A percentile compares a stretch with the other conserved stretches of the same genome.
Evolutionary conservation across 2,329 filamentous ascomycete genomes (phyloP).

Genomic region (Epicoccum nigrum): DNA sequence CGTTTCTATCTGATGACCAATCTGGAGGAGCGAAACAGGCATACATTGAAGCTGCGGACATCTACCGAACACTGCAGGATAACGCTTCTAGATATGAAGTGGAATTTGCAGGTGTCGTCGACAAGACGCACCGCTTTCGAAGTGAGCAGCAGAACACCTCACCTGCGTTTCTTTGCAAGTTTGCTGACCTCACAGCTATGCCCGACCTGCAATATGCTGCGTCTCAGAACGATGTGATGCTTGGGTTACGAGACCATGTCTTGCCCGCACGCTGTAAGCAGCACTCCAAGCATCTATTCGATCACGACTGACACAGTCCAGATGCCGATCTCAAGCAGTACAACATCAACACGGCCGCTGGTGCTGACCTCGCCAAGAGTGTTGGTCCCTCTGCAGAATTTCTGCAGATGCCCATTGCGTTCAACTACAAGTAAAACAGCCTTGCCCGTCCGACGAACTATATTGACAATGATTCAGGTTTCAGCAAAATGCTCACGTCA

Average conservation of each 20-base stretch:
- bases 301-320: slow-evolving; percentile 29
- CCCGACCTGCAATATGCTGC: slow-evolving; percentile 87
- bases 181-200: slow-evolving; percentile 57
- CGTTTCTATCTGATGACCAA: slow-evolving; percentile 56
- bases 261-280: slow-evolving; percentile 71
- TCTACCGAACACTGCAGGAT: slow-evolving; percentile 71
- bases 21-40: background rate
- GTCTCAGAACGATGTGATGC: slow-evolving; percentile 70
- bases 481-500: slow-evolving; percentile 82
- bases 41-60: slow-evolving; percentile 40
- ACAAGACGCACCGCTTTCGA: slow-evolving; percentile 85
- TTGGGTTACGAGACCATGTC: slow-evolving; percentile 72
- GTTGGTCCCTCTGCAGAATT: slow-evolving; percentile 82
- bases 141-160: slow-evolving; percentile 53
- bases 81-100: slow-evolving; percentile 71
- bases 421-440: slow-evolving; percentile 61
- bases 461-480: slow-evolving; percentile 60
- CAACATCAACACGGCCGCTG: slow-evolving; percentile 48
- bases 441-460: background rate
- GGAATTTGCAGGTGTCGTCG: slow-evolving; percentile 73
- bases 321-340: slow-evolving; percentile 68
- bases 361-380: slow-evolving; percentile 68
- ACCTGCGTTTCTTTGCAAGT: background rate
- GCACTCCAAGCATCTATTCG: background rate
- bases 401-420: slow-evolving; percentile 74